These are phyloP conservation scores for Balakata baccata DNA, from an alignment of 345 rosid genomes.

Conservation along the genomic window DNA sequence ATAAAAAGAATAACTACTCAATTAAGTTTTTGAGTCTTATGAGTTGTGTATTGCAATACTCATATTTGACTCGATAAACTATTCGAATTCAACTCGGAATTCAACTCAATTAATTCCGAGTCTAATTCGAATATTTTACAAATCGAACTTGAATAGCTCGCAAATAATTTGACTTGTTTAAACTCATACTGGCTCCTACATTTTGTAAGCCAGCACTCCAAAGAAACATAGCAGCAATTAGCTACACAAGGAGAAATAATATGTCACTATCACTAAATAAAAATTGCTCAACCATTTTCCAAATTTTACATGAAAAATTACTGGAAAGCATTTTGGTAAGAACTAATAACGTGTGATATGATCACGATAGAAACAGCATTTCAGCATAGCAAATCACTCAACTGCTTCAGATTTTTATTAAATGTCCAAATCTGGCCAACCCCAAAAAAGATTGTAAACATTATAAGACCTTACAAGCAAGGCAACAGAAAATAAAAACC, in stretches of 20 bases:
- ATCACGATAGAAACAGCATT: background rate
- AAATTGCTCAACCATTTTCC: background rate
- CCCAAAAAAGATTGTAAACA: background rate
- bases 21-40: too few relatives aligned
- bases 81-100: too few relatives aligned
- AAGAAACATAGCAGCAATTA: background rate
- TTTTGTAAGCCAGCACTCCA: background rate
- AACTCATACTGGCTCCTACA: too few relatives aligned
- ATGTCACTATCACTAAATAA: background rate
- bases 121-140: too few relatives aligned
- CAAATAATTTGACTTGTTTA: too few relatives aligned
- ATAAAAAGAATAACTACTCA: too few relatives aligned
- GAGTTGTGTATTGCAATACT: too few relatives aligned
- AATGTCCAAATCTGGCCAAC: background rate
- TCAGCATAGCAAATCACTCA: background rate
- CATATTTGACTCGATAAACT: too few relatives aligned
- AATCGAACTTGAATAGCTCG: too few relatives aligned
- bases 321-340: background rate
- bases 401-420: constrained; percentile 11
- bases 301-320: background rate
- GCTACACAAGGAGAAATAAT: background rate
- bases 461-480: constrained; percentile 4
- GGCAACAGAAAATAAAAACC: background rate
- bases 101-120: too few relatives aligned
- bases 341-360: background rate